Percentiles rank a stretch among this genome's conserved stretches.
Conservation (phyloP, 441 rosid genomes). For the Adansonia gregorii region DNA sequence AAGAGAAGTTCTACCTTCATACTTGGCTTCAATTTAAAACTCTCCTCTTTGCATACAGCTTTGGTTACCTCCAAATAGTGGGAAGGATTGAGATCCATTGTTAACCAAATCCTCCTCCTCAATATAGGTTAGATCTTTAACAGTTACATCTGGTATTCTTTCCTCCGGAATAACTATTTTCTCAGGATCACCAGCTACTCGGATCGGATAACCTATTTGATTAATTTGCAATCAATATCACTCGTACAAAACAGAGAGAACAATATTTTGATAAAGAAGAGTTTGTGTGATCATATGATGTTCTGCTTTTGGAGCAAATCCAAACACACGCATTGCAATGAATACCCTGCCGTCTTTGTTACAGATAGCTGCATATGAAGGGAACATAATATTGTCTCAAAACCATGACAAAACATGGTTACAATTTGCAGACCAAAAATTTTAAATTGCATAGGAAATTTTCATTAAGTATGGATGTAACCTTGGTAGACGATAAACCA, state of each 20-base stretch:
- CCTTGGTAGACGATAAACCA: neutral
- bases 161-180: conserved; percentile 63
- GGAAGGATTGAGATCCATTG: conserved; percentile 50
- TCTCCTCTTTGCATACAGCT: conserved; percentile 87
- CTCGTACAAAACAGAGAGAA: conserved; percentile 23
- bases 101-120: conserved; percentile 54
- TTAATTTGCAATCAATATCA: conserved; percentile 25
- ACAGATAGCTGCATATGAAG: conserved; percentile 72
- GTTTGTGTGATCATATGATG: conserved; percentile 64
- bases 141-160: conserved; percentile 53
- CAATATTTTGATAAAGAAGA: conserved; percentile 26
- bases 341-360: conserved; percentile 87
- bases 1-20: conserved; percentile 65
- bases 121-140: conserved; percentile 62
- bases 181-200: conserved; percentile 65
- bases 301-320: conserved; percentile 69
- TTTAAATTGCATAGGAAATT: neutral
- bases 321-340: conserved; percentile 66
- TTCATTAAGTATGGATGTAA: conserved; percentile 16
- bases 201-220: conserved; percentile 78
- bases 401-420: conserved; percentile 15
- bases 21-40: conserved; percentile 66
- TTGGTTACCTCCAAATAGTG: conserved; percentile 82
- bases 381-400: conserved; percentile 29
- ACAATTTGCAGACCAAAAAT: neutral